Conservation (phyloP, 108 stramenopile genomes). For the Nitzschia sp. region DNA sequence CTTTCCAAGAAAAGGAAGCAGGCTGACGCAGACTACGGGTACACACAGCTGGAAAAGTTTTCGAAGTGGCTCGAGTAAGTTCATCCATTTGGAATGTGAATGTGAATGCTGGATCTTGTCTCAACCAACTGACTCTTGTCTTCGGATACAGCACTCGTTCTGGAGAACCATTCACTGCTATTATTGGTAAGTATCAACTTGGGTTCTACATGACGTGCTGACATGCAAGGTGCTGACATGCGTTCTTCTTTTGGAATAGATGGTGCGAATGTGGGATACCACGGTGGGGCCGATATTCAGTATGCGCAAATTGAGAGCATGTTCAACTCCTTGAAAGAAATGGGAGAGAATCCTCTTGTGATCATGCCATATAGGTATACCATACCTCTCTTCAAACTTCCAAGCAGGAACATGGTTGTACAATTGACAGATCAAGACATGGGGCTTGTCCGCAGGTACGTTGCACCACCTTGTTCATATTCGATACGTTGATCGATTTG, state of each 20-base stretch:
- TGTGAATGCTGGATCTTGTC: no score
- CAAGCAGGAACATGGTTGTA: constrained; percentile 30
- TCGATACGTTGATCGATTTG: no score
- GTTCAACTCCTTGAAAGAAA: constrained; percentile 61
- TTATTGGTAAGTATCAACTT: constrained; percentile 50
- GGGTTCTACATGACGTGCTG: neutral
- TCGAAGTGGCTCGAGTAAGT: constrained; percentile 69
- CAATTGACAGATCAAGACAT: constrained; percentile 18
- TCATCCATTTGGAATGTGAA: neutral
- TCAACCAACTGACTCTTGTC: neutral
- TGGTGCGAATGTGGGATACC: constrained; percentile 80
- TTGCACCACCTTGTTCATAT: neutral
- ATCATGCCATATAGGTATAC: constrained; percentile 78
- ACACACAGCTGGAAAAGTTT: constrained; percentile 51
- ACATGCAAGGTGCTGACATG: neutral
- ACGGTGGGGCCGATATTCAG: constrained; percentile 59
- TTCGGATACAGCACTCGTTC: constrained; percentile 39
- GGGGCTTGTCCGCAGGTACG: constrained; percentile 36
- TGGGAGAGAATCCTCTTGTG: constrained; percentile 76
- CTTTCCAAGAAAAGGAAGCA: constrained; percentile 3
- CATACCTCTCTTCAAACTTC: constrained; percentile 5
- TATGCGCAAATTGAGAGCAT: constrained; percentile 59
- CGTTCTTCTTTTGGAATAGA: constrained; percentile 21
- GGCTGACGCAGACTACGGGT: constrained; percentile 29
- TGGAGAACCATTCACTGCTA: constrained; percentile 81